These are phyloP conservation scores for Globisporangium canariense DNA, from an alignment of 352 stramenopile species.

Conservation along the genomic window DNA sequence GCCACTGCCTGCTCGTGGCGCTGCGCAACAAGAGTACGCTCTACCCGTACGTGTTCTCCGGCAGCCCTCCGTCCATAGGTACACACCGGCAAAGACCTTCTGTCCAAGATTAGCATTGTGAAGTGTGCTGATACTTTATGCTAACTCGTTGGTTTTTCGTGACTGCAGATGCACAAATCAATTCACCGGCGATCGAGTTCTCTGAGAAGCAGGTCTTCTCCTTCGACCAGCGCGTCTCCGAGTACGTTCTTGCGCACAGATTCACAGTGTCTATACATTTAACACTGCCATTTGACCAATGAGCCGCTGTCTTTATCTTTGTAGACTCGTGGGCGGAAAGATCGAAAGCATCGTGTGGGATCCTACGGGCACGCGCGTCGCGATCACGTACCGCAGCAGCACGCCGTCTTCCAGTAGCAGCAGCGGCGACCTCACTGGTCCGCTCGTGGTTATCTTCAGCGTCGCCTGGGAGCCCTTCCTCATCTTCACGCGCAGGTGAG, in stretches of 20 bases:
- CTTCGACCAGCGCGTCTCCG: slow-evolving; percentile 54
- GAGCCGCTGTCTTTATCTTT: neutral
- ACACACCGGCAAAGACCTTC: neutral
- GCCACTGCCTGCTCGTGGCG: slow-evolving; percentile 61
- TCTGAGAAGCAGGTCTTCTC: slow-evolving; percentile 57
- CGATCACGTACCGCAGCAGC: slow-evolving; percentile 48
- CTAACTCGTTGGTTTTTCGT: neutral
- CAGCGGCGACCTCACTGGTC: slow-evolving; percentile 30
- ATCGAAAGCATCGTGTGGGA: slow-evolving; percentile 68
- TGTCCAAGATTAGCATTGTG: no score
- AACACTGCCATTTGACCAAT: neutral
- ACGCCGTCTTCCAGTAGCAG: slow-evolving; percentile 1
- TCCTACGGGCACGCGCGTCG: slow-evolving; percentile 59
- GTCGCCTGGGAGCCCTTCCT: slow-evolving; percentile 70
- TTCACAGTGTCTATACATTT: neutral
- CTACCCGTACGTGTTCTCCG: slow-evolving; percentile 72
- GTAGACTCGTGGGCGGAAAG: slow-evolving; percentile 55
- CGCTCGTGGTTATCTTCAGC: slow-evolving; percentile 69
- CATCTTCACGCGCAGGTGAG: slow-evolving; percentile 67
- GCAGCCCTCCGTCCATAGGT: slow-evolving; percentile 59
- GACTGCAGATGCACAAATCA: slow-evolving; percentile 64
- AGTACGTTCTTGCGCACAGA: slow-evolving; percentile 24
- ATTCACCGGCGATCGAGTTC: slow-evolving; percentile 65
- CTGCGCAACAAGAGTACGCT: slow-evolving; percentile 52
- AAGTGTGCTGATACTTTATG: neutral